These are phyloP conservation scores for Leccinum obscurum DNA, from an alignment of 768 basidiomycete genomes.

Conservation along the genomic window DNA sequence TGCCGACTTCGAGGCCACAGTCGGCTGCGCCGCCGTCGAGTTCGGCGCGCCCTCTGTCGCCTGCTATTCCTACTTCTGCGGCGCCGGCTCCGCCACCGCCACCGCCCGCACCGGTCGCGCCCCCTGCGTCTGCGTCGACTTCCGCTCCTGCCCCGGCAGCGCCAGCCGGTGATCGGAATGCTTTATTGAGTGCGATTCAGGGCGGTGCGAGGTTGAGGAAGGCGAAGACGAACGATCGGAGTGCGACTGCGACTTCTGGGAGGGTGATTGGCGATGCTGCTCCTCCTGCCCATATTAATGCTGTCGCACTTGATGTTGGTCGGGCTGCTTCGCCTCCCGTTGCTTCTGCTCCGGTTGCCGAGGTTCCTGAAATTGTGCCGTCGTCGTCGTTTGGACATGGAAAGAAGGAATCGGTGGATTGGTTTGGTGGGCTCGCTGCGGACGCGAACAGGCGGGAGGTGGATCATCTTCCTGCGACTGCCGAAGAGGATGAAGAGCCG, in stretches of 20 bases:
- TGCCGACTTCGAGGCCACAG: constrained; percentile 57
- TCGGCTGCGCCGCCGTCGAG: constrained; percentile 46
- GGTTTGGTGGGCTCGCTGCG: constrained; percentile 86
- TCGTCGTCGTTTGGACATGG: constrained; percentile 35
- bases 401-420: constrained; percentile 82
- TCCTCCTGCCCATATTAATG: constrained; percentile 68
- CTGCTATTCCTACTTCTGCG: constrained; percentile 35
- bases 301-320: constrained; percentile 33
- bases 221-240: constrained; percentile 82
- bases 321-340: constrained; percentile 32
- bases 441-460: constrained; percentile 47
- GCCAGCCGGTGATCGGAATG: constrained; percentile 54
- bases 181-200: constrained; percentile 79
- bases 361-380: constrained; percentile 16
- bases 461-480: constrained; percentile 49
- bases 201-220: constrained; percentile 70
- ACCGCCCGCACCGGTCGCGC: constrained; percentile 25
- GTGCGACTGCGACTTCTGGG: constrained; percentile 66
- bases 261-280: constrained; percentile 73
- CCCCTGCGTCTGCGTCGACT: constrained; percentile 32
- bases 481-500: constrained; percentile 52
- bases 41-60: constrained; percentile 26
- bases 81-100: constrained; percentile 40
- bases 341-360: constrained; percentile 20
- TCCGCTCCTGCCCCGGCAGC: constrained; percentile 42